phyloP scores from a whole-genome alignment of 2,329 filamentous ascomycete genomes.

The Chrysoporthe deuterocubensis region DNA sequence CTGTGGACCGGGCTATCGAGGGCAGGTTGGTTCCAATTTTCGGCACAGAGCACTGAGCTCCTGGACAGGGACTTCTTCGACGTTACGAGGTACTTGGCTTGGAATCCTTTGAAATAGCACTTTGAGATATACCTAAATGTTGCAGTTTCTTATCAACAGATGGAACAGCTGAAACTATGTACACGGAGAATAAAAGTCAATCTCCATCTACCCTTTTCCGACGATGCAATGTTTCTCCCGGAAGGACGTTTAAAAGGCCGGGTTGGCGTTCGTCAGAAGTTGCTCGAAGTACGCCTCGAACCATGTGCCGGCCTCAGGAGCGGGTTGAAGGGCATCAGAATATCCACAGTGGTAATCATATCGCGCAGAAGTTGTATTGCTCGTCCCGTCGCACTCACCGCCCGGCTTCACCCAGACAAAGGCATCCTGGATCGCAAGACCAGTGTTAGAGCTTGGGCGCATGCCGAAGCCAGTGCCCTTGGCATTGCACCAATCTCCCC shows the following conservation, averaged over 20 bases:
- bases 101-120: no score
- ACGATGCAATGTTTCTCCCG: not conserved
- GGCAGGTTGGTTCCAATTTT: conserved; percentile 41
- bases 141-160: conserved; percentile 13
- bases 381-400: conserved; percentile 58
- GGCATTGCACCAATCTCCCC: conserved; percentile 73
- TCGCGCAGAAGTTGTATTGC: conserved; percentile 50
- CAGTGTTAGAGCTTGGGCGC: conserved; percentile 67
- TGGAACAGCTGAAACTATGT: conserved; percentile 20
- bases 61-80: not conserved
- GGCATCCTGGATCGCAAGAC: conserved; percentile 62
- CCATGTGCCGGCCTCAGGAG: conserved; percentile 73
- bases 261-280: conserved; percentile 59
- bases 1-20: conserved; percentile 39
- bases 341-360: conserved; percentile 60
- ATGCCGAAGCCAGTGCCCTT: conserved; percentile 60
- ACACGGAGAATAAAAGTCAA: conserved; percentile 16
- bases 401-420: conserved; percentile 76
- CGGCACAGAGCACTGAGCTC: conserved; percentile 6
- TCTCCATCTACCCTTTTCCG: not conserved
- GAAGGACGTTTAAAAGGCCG: conserved; percentile 47
- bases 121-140: not conserved
- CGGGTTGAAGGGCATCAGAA: conserved; percentile 60
- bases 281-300: conserved; percentile 65
- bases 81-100: not conserved